phyloP scores from a whole-genome alignment of 164 flowering plant genomes.

The Hamamelis virginiana region DNA sequence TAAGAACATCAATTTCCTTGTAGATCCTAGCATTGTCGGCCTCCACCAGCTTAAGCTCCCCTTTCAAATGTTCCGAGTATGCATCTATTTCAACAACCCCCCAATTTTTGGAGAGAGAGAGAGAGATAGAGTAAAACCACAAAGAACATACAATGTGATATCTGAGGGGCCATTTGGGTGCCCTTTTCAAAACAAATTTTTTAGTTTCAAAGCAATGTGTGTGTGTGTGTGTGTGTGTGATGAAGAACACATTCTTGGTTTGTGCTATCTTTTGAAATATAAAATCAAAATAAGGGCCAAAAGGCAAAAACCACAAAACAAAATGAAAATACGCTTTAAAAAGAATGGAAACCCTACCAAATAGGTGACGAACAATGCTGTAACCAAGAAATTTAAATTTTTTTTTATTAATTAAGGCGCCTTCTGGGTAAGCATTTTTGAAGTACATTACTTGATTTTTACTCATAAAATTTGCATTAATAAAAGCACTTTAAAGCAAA shows the following conservation, averaged over 20 bases:
- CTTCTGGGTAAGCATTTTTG: background rate
- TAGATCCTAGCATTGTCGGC: conserved; percentile 37
- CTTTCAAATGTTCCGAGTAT: conserved; percentile 36
- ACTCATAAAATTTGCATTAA: too few relatives aligned
- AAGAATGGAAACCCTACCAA: too few relatives aligned
- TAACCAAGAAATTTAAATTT: too few relatives aligned
- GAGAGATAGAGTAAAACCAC: background rate
- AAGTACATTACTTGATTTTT: background rate
- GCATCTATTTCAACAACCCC: conserved; percentile 34
- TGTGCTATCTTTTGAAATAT: background rate
- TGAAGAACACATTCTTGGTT: too few relatives aligned
- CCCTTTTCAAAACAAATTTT: too few relatives aligned
- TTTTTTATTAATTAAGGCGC: too few relatives aligned
- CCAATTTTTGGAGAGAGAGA: background rate
- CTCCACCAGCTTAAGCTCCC: conserved; percentile 40
- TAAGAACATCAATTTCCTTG: conserved; percentile 48
- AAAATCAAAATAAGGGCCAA: background rate
- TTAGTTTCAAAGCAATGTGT: too few relatives aligned
- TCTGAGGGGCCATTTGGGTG: too few relatives aligned
- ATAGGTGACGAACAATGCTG: too few relatives aligned
- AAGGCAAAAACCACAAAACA: background rate
- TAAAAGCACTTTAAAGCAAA: too few relatives aligned
- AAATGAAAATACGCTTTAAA: background rate
- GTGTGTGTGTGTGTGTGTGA: too few relatives aligned
- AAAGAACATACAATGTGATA: background rate